These are phyloP conservation scores for Leishmania amazonensis DNA, from an alignment of 208 protist species.

Conservation along the genomic window DNA sequence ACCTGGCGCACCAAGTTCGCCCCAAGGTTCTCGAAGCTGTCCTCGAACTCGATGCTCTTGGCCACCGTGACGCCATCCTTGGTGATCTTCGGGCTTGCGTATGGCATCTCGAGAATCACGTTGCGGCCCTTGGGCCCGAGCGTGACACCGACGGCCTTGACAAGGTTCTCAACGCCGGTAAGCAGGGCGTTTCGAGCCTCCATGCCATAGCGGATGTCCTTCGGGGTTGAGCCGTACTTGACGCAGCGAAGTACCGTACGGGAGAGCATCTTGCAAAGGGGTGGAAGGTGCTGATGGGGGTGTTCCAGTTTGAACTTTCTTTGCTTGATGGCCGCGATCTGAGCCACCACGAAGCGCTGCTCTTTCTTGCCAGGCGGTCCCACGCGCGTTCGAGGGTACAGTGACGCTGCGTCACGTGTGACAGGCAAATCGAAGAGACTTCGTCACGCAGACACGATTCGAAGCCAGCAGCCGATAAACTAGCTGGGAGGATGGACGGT, in stretches of 20 bases:
- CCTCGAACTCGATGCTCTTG: conserved; percentile 98
- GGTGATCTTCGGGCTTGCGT: conserved; percentile 99
- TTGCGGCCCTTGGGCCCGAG: conserved; percentile 99
- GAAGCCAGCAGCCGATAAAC: not conserved
- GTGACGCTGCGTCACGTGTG: not conserved
- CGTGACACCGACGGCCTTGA: conserved; percentile 97
- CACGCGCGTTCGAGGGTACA: not conserved
- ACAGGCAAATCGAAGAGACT: not conserved
- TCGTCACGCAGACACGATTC: not conserved
- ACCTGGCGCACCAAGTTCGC: conserved; percentile 97
- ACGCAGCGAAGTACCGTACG: conserved; percentile 42
- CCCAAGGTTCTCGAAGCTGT: conserved; percentile 98
- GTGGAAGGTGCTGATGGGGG: not conserved
- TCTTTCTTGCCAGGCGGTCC: not conserved
- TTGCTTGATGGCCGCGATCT: not conserved
- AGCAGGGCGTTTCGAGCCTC: conserved; percentile 95
- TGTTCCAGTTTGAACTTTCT: not conserved
- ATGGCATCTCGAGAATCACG: conserved; percentile 98
- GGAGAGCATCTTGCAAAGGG: conserved; percentile 27
- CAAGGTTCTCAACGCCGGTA: conserved; percentile 96
- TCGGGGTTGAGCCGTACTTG: conserved; percentile 91
- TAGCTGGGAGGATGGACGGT: not conserved
- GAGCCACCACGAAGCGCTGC: not conserved
- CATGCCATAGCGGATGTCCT: conserved; percentile 97
- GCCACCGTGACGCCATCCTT: conserved; percentile 99